These are phyloP conservation scores for Camellia japonica DNA, from an alignment of 148 eudicot genomes.

Conservation along the genomic window DNA sequence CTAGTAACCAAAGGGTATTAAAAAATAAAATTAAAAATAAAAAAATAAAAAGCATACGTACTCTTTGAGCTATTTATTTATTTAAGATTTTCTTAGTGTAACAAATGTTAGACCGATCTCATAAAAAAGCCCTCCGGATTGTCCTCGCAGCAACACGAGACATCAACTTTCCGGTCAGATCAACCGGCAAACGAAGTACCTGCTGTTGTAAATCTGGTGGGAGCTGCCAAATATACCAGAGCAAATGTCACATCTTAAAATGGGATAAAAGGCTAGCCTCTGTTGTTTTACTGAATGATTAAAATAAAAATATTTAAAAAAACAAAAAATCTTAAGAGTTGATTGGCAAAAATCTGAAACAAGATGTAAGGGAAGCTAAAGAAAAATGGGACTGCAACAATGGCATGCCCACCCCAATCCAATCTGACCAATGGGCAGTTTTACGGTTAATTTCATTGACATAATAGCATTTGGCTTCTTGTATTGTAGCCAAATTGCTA, in stretches of 20 bases:
- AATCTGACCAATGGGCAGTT: background rate
- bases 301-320: background rate
- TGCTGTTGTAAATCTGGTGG: slow-evolving; percentile 64
- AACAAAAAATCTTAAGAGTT: background rate
- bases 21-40: background rate
- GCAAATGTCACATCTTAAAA: background rate
- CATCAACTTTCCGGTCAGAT: slow-evolving; percentile 60
- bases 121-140: slow-evolving; percentile 53
- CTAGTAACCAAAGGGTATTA: background rate
- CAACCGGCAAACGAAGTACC: slow-evolving; percentile 61
- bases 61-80: too few relatives aligned
- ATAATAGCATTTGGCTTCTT: too few relatives aligned
- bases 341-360: too few relatives aligned
- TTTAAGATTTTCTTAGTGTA: background rate
- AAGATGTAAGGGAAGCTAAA: background rate
- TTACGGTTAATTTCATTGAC: background rate
- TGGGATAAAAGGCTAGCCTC: background rate
- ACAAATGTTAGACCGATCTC: slow-evolving; percentile 11
- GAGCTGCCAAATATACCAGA: slow-evolving; percentile 46
- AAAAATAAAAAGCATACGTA: background rate
- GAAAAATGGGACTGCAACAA: background rate
- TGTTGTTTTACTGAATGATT: background rate
- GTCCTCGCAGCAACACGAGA: slow-evolving; percentile 80
- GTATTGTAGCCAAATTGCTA: too few relatives aligned
- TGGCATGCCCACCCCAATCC: background rate